Evolutionary conservation across 1,139 yeast genomes (phyloP).

Genomic region (Oligophagozyma castellii): DNA sequence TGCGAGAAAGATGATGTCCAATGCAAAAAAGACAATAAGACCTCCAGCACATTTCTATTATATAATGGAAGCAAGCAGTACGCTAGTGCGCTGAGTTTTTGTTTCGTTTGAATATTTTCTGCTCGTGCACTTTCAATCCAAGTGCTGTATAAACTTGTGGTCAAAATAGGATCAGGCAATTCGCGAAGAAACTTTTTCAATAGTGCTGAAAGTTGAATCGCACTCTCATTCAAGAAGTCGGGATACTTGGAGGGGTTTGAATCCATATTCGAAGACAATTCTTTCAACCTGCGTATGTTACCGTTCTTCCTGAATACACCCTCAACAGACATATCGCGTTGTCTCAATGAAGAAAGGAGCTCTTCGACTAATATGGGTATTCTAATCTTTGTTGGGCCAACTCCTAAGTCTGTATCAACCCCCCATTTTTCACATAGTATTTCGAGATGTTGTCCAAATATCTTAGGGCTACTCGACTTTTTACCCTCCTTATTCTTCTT

Average conservation of each 20-base stretch:
- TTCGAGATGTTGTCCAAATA: constrained; percentile 72
- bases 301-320: constrained; percentile 96
- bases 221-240: constrained; percentile 61
- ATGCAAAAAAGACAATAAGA: constrained; percentile 67
- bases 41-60: constrained; percentile 80
- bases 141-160: constrained; percentile 58
- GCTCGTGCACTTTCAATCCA: constrained; percentile 70
- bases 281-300: constrained; percentile 71
- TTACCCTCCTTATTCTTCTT: constrained; percentile 24
- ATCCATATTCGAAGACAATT: constrained; percentile 64
- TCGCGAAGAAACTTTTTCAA: constrained; percentile 87
- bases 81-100: constrained; percentile 50
- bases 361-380: constrained; percentile 87
- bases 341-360: constrained; percentile 66
- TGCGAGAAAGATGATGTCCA: constrained; percentile 97
- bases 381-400: constrained; percentile 65
- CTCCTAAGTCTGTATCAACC: constrained; percentile 74
- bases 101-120: constrained; percentile 35
- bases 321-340: constrained; percentile 91
- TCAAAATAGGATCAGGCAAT: constrained; percentile 80
- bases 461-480: constrained; percentile 25
- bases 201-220: constrained; percentile 88
- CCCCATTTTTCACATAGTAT: constrained; percentile 66
- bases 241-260: constrained; percentile 60
- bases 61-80: constrained; percentile 72